Base-by-base conservation (phyloP, 352 stramenopile genomes). In the Globisporangium lucens region DNA sequence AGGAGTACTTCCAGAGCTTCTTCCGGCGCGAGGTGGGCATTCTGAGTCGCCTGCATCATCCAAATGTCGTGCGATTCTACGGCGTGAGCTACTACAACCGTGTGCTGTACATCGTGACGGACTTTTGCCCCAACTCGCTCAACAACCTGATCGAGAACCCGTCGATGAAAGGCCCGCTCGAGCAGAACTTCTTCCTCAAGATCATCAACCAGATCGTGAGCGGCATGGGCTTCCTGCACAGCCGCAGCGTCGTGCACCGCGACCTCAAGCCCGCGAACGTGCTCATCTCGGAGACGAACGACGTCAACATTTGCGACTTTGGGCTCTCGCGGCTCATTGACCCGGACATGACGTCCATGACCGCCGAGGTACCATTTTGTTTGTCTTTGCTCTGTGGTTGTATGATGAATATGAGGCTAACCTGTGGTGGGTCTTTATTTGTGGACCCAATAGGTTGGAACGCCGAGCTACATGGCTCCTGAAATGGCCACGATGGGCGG, bases 241-340 rank as follows among this genome's bases (percentile, higher is more conserved):
- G 81, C 71, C 84, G 87, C 47, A 92, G 83, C 55, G 87, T 95
- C 35, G 87, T 95, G 57, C 87, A 95, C 66, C 81, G 86, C 36
- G 94, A 98, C 62, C 71, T 98, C n/a, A 97, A 99, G 65, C 95
- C 95, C 15, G 91, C 89, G 17, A 99, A 99, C 72, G 89, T 98
- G 56, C 82, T 98, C 29, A 95, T 98, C 63, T 91, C 93, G 52
- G 87, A 94, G 47, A 91, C 79, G 41, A 89, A 96, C 56, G 84
- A 97, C 56, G 77, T 98, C 30, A 98, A 98, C 68, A 92, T 98
- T 58, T 98, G 94, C 65, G 93, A 98, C 75, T 98, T 98, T 78
- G 95, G 95, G 2, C 85, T 98, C 24, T 97, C 87, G 33, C 70
- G 87, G 10, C 75, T 95, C 47, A 94, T 95, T 51, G 87, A 95